Base-by-base conservation (phyloP, 345 rosid species). In the Iberis pinnata region DNA sequence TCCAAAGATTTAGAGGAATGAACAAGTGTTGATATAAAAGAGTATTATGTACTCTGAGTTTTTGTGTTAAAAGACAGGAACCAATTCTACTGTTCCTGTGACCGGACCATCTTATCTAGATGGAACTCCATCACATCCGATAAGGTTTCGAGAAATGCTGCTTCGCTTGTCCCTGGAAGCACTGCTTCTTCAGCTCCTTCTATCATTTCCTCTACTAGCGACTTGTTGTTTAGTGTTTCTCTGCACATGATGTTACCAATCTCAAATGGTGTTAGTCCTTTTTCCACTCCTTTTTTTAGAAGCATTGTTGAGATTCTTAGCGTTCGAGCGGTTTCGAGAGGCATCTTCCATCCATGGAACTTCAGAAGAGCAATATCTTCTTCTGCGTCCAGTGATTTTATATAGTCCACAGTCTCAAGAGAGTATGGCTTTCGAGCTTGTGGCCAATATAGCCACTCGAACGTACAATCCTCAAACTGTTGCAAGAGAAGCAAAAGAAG, bases 361-460 rank as follows among this genome's bases (percentile, higher is more conserved):
- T 74, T 79, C 58, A 88, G 35, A 40, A 80, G 82, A 15, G 60
- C 67, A 11, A 88, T 82, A 53, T 88, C 97, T 63, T 79, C 58
- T 44, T 79, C 89, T 5, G 83, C 92, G 53, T 88, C 77, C 31
- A 88, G 57, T 14, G 82, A 69, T 31, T 61, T 73, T 56, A 88
- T 81, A 69, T 88, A 85, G 60, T 76, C 75, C 25, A 70, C 11
- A 10, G 72, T 81, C 19, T 76, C 79, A 0, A 47, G 53, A 3
- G 89, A 82, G 75, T 71, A 88, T 15, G 92, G 76, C 27, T 78
- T 75, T 14, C 46, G 71, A 60, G 95, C 79, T 75, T 85, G 95
- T 12, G 97, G 90, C 92, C 97, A 88, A 61, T 80, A 85, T 8
- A 88, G 81, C 97, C 97, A 88, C 18, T 88, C 97, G 25, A 85